phyloP scores from a whole-genome alignment of 208 protist genomes.

The Angomonas ambiguus region DNA sequence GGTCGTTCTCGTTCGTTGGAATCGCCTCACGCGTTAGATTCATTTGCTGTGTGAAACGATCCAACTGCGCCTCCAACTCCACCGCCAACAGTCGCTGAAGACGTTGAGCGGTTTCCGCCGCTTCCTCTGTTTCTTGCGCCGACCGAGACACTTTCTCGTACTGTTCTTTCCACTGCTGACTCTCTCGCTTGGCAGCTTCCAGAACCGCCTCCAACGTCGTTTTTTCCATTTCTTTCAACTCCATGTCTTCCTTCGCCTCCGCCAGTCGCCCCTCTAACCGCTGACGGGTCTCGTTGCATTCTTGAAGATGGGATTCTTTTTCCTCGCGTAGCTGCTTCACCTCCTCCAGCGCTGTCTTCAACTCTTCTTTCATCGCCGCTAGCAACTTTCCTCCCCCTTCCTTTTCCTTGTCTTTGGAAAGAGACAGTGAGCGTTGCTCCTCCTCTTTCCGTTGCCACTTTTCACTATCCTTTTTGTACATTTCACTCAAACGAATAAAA shows the following conservation, averaged over 20 bases:
- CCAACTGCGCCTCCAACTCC: not conserved
- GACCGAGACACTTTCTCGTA: conserved; percentile 17
- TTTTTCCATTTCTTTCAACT: not conserved
- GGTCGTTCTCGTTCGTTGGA: no score
- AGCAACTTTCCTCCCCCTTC: conserved; percentile 15
- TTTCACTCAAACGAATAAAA: conserved; percentile 76
- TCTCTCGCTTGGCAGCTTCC: not conserved
- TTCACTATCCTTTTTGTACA: conserved; percentile 55
- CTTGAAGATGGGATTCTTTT: not conserved
- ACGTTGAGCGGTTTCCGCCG: not conserved
- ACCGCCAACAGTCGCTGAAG: not conserved
- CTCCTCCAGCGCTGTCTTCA: not conserved
- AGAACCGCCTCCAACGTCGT: not conserved
- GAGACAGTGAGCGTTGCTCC: conserved; percentile 12
- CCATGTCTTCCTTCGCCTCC: not conserved
- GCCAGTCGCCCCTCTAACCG: conserved; percentile 15
- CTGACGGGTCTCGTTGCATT: conserved; percentile 7
- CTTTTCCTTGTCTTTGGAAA: not conserved
- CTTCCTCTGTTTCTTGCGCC: not conserved
- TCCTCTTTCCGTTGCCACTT: conserved; percentile 28
- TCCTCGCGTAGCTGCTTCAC: not conserved
- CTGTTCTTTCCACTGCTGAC: conserved; percentile 5
- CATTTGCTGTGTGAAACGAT: no score
- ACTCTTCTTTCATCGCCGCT: conserved; percentile 14
- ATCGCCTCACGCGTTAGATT: no score